These are phyloP conservation scores for Dianthus caryophyllus DNA, from an alignment of 148 eudicot species.

Conservation along the genomic window DNA sequence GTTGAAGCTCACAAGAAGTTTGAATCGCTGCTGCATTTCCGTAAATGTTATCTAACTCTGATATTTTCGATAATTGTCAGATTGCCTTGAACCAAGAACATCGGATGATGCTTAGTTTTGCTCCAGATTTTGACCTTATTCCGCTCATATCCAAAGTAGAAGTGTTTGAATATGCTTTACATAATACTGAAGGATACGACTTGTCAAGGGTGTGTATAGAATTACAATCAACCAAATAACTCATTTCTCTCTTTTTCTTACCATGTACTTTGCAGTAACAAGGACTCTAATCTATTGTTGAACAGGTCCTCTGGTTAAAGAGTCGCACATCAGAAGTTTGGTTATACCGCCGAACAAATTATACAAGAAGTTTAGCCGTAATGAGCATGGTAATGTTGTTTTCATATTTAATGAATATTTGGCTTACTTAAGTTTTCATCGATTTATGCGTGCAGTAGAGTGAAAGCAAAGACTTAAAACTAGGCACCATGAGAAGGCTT, in stretches of 20 bases:
- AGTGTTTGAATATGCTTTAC: conserved; percentile 87
- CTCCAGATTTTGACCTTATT: conserved; percentile 90
- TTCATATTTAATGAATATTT: conserved; percentile 1
- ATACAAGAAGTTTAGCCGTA: conserved; percentile 98
- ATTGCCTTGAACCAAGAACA: conserved; percentile 93
- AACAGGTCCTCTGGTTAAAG: conserved; percentile 92
- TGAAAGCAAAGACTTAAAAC: neutral
- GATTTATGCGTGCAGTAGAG: neutral
- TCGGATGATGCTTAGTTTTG: conserved; percentile 81
- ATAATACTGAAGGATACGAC: conserved; percentile 93
- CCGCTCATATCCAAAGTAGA: conserved; percentile 95
- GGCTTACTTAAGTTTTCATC: neutral
- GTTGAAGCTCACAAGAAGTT: conserved; percentile 11
- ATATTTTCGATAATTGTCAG: conserved; percentile 38
- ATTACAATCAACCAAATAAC: neutral
- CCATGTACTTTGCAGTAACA: neutral
- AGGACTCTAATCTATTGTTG: conserved; percentile 7
- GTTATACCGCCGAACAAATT: conserved; percentile 93
- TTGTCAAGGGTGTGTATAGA: conserved; percentile 60
- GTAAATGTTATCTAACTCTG: conserved; percentile 22
- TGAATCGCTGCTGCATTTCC: conserved; percentile 3
- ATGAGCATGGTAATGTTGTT: conserved; percentile 90
- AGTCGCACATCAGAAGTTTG: conserved; percentile 98
- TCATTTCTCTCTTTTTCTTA: neutral
- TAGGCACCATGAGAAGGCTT: neutral